A percentile compares a stretch with the other conserved stretches of the same genome.
Evolutionary conservation across 495 filamentous ascomycete species (phyloP).

Genomic region (Penicillium lagena): DNA sequence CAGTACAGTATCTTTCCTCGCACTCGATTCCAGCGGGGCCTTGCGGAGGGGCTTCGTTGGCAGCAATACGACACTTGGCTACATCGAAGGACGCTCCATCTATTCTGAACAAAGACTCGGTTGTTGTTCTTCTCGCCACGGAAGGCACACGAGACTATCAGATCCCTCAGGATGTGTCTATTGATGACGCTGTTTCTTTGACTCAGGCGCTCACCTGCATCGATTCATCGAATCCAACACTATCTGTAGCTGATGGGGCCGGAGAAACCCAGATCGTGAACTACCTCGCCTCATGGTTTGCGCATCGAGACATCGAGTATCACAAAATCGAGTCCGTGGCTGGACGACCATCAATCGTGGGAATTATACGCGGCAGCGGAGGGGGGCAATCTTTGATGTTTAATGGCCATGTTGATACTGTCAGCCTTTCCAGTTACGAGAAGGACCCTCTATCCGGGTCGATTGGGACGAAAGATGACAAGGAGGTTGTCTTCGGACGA

Average conservation of each 20-base stretch:
- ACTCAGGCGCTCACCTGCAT: conserved; percentile 34
- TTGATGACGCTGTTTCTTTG: conserved; percentile 27
- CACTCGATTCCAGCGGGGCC: conserved; percentile 50
- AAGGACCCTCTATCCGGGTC: conserved; percentile 32
- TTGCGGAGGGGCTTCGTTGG: conserved; percentile 57
- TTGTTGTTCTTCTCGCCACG: conserved; percentile 49
- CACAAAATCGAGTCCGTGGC: conserved; percentile 34
- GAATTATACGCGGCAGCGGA: conserved; percentile 34
- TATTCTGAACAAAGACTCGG: conserved; percentile 34
- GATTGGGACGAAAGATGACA: conserved; percentile 22
- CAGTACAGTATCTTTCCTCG: conserved; percentile 39
- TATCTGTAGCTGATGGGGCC: conserved; percentile 27
- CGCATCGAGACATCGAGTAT: conserved; percentile 37
- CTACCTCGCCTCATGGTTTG: conserved; percentile 37
- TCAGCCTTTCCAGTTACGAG: conserved; percentile 37
- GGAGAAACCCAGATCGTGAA: conserved; percentile 36
- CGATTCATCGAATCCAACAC: conserved; percentile 38
- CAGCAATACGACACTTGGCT: conserved; percentile 44
- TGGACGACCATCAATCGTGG: conserved; percentile 41
- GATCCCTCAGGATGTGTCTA: conserved; percentile 22
- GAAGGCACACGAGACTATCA: conserved; percentile 39
- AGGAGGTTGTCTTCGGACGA: conserved; percentile 32
- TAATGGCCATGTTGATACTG: conserved; percentile 45
- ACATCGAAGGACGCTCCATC: conserved; percentile 15
- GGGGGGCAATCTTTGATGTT: conserved; percentile 42